These are phyloP conservation scores for Acacia acuminata DNA, from an alignment of 306 rosid species.

Conservation along the genomic window DNA sequence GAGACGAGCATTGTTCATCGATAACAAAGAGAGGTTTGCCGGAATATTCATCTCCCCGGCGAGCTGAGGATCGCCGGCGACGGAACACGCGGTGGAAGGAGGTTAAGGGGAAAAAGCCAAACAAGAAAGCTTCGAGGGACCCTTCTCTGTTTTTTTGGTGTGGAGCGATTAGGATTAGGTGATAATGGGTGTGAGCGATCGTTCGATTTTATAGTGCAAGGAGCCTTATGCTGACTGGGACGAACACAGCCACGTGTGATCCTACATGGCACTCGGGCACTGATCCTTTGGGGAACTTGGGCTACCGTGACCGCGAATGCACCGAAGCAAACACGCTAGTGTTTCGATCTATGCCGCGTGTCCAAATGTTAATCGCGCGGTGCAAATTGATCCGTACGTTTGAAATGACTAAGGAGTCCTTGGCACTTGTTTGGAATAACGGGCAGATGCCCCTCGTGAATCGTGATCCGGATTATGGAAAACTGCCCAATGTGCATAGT, in stretches of 20 bases:
- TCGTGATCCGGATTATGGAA: conserved; percentile 33
- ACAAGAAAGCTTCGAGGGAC: background rate
- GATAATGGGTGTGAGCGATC: conserved; percentile 3
- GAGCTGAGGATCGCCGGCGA: conserved; percentile 35
- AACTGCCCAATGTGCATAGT: conserved; percentile 21
- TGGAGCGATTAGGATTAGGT: conserved; percentile 35
- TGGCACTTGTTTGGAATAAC: conserved; percentile 30
- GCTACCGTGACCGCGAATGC: conserved; percentile 33
- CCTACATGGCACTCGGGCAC: conserved; percentile 21
- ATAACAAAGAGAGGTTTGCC: conserved; percentile 32
- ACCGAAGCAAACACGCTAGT: conserved; percentile 2
- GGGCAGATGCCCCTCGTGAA: conserved; percentile 44
- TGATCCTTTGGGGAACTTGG: conserved; percentile 25
- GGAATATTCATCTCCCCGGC: conserved; percentile 78
- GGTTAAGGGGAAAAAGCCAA: background rate
- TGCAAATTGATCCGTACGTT: background rate
- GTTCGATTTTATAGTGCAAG: conserved; percentile 42
- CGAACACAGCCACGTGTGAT: conserved; percentile 31
- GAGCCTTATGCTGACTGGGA: conserved; percentile 47
- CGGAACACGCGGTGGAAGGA: background rate
- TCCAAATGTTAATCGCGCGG: conserved; percentile 23
- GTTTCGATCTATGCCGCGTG: conserved; percentile 41
- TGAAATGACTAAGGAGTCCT: conserved; percentile 9
- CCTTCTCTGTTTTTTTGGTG: background rate
- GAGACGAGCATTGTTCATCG: conserved; percentile 50